Evolutionary conservation across 106 monocot genomes (phyloP).

Genomic region (Narthecium ossifragum): DNA sequence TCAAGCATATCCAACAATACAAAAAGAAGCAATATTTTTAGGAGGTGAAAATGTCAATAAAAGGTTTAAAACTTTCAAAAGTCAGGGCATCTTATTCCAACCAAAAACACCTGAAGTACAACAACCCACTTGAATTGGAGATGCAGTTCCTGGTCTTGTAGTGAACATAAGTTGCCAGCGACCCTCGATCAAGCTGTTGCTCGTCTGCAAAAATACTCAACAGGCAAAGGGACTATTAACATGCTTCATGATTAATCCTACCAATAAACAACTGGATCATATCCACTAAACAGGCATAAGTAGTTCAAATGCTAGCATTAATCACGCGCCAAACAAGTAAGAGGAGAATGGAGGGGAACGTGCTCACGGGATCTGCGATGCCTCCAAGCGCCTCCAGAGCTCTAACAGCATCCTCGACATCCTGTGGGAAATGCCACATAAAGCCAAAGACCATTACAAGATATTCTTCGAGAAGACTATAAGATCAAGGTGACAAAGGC

Average conservation of each 20-base stretch:
- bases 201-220: conserved; percentile 43
- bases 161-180: conserved; percentile 96
- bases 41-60: neutral
- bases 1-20: conserved; percentile 11
- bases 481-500: neutral
- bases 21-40: neutral
- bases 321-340: neutral
- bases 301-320: neutral
- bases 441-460: neutral
- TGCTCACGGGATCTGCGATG: conserved; percentile 69
- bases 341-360: neutral
- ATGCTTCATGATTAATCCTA: neutral
- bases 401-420: conserved; percentile 63
- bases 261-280: neutral
- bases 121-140: conserved; percentile 88
- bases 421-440: conserved; percentile 21
- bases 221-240: neutral
- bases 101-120: neutral
- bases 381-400: conserved; percentile 54
- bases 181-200: conserved; percentile 81
- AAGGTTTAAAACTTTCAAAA: neutral
- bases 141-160: conserved; percentile 96
- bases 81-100: too few relatives aligned
- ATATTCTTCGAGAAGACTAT: neutral
- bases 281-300: neutral